A percentile compares a stretch with the other conserved stretches of the same genome.
phyloP scores from a whole-genome alignment of 2,329 filamentous ascomycete species.

The Westerdykella sp. region DNA sequence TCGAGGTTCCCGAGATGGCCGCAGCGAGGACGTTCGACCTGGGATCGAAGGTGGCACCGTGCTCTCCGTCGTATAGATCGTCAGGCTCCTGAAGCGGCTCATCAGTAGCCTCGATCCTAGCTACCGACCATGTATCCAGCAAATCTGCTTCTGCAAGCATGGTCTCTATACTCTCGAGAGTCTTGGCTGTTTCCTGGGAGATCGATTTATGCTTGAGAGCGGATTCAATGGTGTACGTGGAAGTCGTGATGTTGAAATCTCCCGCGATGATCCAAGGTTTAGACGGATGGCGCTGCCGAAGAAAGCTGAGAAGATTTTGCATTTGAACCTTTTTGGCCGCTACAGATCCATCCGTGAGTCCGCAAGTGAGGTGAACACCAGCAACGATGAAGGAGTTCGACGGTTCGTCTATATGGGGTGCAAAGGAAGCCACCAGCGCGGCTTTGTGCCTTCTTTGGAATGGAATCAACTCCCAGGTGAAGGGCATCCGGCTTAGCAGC shows the following conservation, averaged over 20 bases:
- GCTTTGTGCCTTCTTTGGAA: constrained; percentile 54
- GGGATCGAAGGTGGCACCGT: constrained; percentile 61
- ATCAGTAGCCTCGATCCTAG: constrained; percentile 42
- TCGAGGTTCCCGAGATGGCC: constrained; percentile 49
- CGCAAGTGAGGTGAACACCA: constrained; percentile 56
- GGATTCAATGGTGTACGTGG: constrained; percentile 49
- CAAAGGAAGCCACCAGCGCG: constrained; percentile 45
- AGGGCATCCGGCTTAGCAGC: constrained; percentile 51
- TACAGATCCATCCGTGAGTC: constrained; percentile 54
- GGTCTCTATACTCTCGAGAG: constrained; percentile 44
- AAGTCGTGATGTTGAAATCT: constrained; percentile 61
- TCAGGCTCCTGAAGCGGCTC: constrained; percentile 22
- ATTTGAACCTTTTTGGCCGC: constrained; percentile 53
- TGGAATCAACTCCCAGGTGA: constrained; percentile 51
- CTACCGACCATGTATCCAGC: constrained; percentile 48
- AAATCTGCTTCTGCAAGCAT: constrained; percentile 43
- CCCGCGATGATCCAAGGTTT: constrained; percentile 55
- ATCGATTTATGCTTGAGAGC: constrained; percentile 51
- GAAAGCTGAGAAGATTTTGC: constrained; percentile 44
- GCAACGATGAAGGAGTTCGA: constrained; percentile 45
- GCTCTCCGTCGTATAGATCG: constrained; percentile 51
- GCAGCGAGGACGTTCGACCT: constrained; percentile 51
- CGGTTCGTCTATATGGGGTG: constrained; percentile 16
- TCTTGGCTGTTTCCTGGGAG: constrained; percentile 43
- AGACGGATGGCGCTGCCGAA: constrained; percentile 38